Conservation (phyloP, 345 rosid species). For the Populus deltoides region DNA sequence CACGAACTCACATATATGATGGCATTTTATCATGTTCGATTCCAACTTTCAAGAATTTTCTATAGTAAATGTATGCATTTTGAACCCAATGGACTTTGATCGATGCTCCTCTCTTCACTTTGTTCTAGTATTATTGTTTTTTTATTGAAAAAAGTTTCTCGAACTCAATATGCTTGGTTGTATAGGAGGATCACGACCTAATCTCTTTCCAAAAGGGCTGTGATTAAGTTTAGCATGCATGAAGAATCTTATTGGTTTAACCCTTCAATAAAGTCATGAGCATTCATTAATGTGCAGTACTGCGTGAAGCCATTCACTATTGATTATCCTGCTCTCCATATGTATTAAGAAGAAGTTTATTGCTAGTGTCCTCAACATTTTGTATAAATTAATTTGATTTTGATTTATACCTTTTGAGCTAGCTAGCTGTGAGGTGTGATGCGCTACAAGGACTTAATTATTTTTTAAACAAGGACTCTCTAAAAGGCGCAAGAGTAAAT, state of each 20-base stretch:
- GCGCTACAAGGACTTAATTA: background rate
- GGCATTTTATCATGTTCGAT: background rate
- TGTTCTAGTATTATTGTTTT: background rate
- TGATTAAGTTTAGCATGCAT: slow-evolving; percentile 23
- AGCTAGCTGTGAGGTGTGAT: background rate
- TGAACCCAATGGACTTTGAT: background rate
- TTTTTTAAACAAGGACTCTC: background rate
- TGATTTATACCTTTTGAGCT: background rate
- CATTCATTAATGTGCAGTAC: background rate
- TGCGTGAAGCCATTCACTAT: background rate
- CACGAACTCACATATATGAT: background rate
- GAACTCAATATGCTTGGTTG: background rate
- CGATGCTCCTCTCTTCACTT: background rate
- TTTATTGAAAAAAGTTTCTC: background rate
- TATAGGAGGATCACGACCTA: background rate
- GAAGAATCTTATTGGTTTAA: slow-evolving; percentile 15
- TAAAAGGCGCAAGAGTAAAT: background rate
- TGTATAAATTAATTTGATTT: background rate
- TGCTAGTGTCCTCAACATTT: background rate
- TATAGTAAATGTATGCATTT: background rate
- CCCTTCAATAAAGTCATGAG: background rate
- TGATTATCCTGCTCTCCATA: background rate
- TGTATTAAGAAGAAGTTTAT: no score
- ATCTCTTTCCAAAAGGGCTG: background rate
- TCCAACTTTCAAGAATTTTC: background rate